Conservation (phyloP, 768 basidiomycete genomes). For the Hericium coralloides region DNA sequence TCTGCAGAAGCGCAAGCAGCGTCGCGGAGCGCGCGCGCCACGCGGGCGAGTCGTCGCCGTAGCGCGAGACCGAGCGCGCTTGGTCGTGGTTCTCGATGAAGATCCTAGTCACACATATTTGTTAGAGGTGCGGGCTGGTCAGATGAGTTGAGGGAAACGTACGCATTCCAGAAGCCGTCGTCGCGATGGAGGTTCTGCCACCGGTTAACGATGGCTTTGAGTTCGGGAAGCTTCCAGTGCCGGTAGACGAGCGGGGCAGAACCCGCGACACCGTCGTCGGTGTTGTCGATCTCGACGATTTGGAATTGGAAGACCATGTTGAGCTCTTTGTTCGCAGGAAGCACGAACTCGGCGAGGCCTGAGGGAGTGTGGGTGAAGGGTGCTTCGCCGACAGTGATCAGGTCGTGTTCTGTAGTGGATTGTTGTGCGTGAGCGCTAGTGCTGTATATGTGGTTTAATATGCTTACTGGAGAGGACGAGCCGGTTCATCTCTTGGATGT, state of each 20-base stretch:
- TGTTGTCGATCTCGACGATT: constrained; percentile 47
- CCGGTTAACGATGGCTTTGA: constrained; percentile 32
- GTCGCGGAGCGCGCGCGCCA: constrained; percentile 56
- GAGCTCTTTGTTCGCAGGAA: constrained; percentile 49
- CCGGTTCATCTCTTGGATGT: constrained; percentile 53
- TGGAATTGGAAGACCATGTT: constrained; percentile 64
- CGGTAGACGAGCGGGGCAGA: constrained; percentile 31
- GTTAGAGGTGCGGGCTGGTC: background rate
- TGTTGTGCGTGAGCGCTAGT: background rate
- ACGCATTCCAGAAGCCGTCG: constrained; percentile 63
- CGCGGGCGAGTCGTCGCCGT: constrained; percentile 47
- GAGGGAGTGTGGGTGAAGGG: constrained; percentile 47
- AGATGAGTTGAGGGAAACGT: constrained; percentile 16
- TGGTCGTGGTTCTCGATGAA: constrained; percentile 71
- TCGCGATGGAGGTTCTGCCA: constrained; percentile 55
- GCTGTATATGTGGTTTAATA: background rate
- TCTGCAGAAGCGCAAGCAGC: constrained; percentile 52
- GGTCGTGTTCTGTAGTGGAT: constrained; percentile 33
- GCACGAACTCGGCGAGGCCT: constrained; percentile 45
- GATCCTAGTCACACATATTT: constrained; percentile 25
- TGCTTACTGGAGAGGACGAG: constrained; percentile 50
- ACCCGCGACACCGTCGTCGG: constrained; percentile 20
- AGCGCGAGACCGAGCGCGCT: constrained; percentile 53
- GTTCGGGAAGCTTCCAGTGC: constrained; percentile 42
- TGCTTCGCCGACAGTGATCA: constrained; percentile 62